Conservation (phyloP, 2,329 filamentous ascomycete species). For the Paramyrothecium sp. region DNA sequence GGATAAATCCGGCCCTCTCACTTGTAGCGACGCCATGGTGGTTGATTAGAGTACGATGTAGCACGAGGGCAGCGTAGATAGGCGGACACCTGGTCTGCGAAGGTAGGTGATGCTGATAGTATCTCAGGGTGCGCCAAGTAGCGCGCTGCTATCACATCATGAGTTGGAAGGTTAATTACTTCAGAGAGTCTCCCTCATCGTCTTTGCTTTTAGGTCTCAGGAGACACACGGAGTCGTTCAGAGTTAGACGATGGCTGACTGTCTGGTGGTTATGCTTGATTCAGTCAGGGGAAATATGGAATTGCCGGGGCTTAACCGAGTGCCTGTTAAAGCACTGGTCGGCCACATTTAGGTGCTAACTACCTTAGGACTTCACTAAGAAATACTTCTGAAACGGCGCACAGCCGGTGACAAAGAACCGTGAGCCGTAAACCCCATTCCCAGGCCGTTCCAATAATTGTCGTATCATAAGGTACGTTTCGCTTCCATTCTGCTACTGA, state of each 20-base stretch:
- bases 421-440: too few species aligned
- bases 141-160: neutral
- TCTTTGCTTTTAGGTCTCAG: neutral
- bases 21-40: slow-evolving; percentile 40
- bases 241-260: neutral
- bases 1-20: slow-evolving; percentile 39
- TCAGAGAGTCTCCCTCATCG: neutral
- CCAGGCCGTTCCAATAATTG: too few species aligned
- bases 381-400: neutral
- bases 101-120: neutral
- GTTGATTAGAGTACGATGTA: neutral
- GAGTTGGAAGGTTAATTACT: neutral
- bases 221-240: neutral
- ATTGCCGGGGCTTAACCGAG: neutral
- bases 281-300: neutral
- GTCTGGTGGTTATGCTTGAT: neutral
- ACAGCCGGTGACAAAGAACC: too few species aligned
- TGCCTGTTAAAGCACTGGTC: neutral
- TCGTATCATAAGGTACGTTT: too few species aligned
- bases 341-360: neutral
- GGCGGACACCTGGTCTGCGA: neutral
- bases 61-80: neutral
- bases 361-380: neutral
- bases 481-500: too few species aligned
- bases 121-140: neutral